Evolutionary conservation across 257 asterid genomes (phyloP), one percentile per base, ranked within the genome.

Genomic region (Capsicum baccatum): DNA sequence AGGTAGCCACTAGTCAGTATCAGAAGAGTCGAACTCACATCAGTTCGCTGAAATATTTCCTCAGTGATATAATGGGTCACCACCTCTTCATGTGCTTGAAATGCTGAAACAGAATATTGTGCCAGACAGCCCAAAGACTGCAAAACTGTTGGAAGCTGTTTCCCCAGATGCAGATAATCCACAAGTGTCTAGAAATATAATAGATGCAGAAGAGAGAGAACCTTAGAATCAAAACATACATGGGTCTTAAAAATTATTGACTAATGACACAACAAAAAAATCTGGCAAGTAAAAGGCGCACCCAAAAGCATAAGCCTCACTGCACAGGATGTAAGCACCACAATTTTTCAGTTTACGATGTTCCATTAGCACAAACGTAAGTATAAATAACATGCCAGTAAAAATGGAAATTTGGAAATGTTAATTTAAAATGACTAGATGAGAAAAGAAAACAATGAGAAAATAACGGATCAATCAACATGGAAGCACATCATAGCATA

Each of bases 71-170:
- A 90, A 60, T 82, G 62, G 59, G 89, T 80, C 83, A 94, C 89
- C 88, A 79, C 91, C 78, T 89, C 85, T 86, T 91, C 97, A n/a
- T 89, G 92, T 84, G 87, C 89, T 87, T 90, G 94, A 87, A 88
- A 92, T 84, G 95, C 85, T 80, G 92, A 89, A 84, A 85, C 76
- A 19, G 91, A 94, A 86, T 91, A 87, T 69, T 93, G 99, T 48
- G 97, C 94, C 88, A 94, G 80, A 83, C 99, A 94, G 84, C 99
- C 98, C 80, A 95, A 84, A 84, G 98, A 94, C 92, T 95, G 97
- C 91, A 95, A 90, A 44, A 92, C 91, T 54, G 98, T 91, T 26
- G 95, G 93, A 86, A 86, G 70, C 89, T 92, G 92, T 87, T 87
- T 83, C 86, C 94, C 91, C 2, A 57, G 81, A 73, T 69, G 84